phyloP scores from a whole-genome alignment of 768 basidiomycete genomes.

The Hypsizygus marmoreus region DNA sequence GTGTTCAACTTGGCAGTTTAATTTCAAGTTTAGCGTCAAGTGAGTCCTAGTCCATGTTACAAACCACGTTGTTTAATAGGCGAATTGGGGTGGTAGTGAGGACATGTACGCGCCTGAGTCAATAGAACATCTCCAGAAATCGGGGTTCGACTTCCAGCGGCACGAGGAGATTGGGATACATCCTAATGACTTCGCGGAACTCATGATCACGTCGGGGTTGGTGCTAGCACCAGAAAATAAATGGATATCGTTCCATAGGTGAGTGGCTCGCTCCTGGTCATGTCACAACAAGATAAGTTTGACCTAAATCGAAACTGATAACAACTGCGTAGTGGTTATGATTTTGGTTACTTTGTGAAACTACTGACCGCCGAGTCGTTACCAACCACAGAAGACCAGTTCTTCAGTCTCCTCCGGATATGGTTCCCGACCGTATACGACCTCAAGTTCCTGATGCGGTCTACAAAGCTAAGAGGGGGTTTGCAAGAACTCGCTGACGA shows the following conservation, averaged over 20 bases:
- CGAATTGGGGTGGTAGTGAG: conserved; percentile 53
- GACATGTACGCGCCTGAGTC: conserved; percentile 99
- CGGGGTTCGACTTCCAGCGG: conserved; percentile 93
- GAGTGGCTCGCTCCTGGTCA: conserved; percentile 28
- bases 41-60: conserved; percentile 38
- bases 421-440: conserved; percentile 99
- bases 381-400: conserved; percentile 85
- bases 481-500: conserved; percentile 96
- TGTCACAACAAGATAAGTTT: too few species aligned
- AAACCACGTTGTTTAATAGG: not conserved
- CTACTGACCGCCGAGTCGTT: conserved; percentile 84
- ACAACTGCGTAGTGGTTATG: conserved; percentile 75
- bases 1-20: conserved; percentile 98
- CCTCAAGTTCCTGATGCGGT: conserved; percentile 95
- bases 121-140: conserved; percentile 90
- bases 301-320: conserved; percentile 1
- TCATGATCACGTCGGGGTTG: conserved; percentile 94
- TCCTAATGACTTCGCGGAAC: conserved; percentile 94
- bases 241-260: conserved; percentile 99
- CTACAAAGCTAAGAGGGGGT: conserved; percentile 83
- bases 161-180: conserved; percentile 91
- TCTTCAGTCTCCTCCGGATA: conserved; percentile 81
- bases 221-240: conserved; percentile 86
- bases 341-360: conserved; percentile 98
- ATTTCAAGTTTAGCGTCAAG: conserved; percentile 92